Evolutionary conservation across 306 rosid species (phyloP).

Genomic region (Vicia villosa): DNA sequence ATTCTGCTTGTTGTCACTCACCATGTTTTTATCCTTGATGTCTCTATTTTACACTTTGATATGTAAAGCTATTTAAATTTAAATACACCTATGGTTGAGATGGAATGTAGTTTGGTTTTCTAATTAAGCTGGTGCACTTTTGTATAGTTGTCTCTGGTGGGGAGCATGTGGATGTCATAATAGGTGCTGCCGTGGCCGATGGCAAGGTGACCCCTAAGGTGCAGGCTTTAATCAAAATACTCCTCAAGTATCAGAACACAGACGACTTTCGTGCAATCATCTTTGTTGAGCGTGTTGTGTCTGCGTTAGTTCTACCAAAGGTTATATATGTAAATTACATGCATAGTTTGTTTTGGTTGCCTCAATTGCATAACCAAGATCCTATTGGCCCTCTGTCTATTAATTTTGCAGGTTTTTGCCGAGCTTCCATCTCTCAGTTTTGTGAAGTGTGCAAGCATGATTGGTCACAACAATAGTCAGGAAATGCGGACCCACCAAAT

Average conservation of each 20-base stretch:
- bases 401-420: constrained; percentile 75
- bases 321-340: constrained; percentile 44
- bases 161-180: constrained; percentile 94
- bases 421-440: constrained; percentile 98
- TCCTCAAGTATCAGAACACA: constrained; percentile 86
- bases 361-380: constrained; percentile 37
- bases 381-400: constrained; percentile 39
- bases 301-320: constrained; percentile 99
- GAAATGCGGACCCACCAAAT: constrained; percentile 96
- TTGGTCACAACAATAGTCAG: constrained; percentile 98
- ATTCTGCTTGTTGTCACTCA: constrained; percentile 19
- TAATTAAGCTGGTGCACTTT: constrained; percentile 35
- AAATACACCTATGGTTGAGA: constrained; percentile 20
- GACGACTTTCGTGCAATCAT: constrained; percentile 97
- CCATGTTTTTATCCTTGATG: background rate
- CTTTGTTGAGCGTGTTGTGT: constrained; percentile 98
- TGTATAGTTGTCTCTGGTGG: constrained; percentile 89
- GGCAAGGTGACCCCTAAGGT: constrained; percentile 99
- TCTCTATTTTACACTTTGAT: constrained; percentile 12
- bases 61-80: constrained; percentile 27
- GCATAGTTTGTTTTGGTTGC: constrained; percentile 37
- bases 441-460: constrained; percentile 88
- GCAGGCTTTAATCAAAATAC: constrained; percentile 90
- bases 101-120: constrained; percentile 34
- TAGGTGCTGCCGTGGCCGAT: constrained; percentile 99